Evolutionary conservation across 495 filamentous ascomycete species (phyloP).

Genomic region (Cercophora scortea): DNA sequence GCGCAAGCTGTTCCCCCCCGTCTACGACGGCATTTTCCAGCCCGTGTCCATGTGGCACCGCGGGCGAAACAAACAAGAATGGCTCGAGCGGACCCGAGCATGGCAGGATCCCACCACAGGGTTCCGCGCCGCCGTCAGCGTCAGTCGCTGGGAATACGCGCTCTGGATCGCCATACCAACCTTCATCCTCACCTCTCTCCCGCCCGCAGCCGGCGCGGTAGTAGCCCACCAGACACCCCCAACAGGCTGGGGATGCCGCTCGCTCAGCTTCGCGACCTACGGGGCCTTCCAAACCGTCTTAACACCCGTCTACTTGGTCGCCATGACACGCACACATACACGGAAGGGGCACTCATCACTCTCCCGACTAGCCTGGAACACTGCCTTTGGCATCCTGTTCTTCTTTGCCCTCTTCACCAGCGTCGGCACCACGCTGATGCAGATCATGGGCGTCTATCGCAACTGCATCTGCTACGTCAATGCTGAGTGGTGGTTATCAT

Average conservation of each 20-base stretch:
- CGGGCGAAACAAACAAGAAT: constrained; percentile 2
- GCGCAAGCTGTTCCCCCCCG: not conserved
- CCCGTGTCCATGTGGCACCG: constrained; percentile 4
- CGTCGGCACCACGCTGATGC: constrained; percentile 29
- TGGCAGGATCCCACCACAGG: not conserved
- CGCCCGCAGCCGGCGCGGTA: not conserved
- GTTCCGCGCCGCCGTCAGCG: not conserved
- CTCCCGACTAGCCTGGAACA: too few relatives aligned
- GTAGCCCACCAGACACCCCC: constrained; percentile 34
- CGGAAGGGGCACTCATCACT: not conserved
- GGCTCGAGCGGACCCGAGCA: not conserved
- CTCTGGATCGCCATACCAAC: not conserved
- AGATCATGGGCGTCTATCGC: constrained; percentile 30
- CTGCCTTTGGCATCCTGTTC: not conserved
- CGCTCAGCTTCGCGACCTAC: constrained; percentile 34
- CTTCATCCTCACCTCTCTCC: constrained; percentile 23
- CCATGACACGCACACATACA: not conserved
- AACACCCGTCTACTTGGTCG: constrained; percentile 18
- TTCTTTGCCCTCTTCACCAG: not conserved
- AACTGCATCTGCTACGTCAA: constrained; percentile 24
- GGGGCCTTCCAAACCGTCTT: constrained; percentile 28
- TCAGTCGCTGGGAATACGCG: not conserved
- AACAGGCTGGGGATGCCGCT: constrained; percentile 34
- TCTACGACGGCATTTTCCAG: not conserved
- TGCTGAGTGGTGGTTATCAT: not conserved